Percentiles rank a stretch among this genome's conserved stretches.
Evolutionary conservation across 768 basidiomycete genomes (phyloP).

Genomic region (Termitomyces sp.): DNA sequence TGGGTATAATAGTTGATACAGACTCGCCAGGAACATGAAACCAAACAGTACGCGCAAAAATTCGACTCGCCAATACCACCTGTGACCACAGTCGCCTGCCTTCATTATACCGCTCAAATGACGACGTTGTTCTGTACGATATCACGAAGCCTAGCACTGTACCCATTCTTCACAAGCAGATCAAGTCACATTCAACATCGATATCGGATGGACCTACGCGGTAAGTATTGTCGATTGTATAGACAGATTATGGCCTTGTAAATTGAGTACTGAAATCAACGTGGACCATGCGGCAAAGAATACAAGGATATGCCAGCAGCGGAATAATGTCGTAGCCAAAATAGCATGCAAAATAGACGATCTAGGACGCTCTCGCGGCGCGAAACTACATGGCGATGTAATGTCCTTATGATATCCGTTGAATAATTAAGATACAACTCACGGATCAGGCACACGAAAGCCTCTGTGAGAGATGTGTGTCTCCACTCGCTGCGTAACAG

Average conservation of each 20-base stretch:
- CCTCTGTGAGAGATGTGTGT: slow-evolving; percentile 26
- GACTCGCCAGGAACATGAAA: slow-evolving; percentile 57
- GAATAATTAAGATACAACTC: slow-evolving; percentile 9
- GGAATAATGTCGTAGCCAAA: slow-evolving; percentile 39
- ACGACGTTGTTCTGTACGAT: slow-evolving; percentile 66
- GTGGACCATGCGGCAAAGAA: slow-evolving; percentile 64
- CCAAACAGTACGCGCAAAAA: slow-evolving; percentile 59
- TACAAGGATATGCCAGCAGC: slow-evolving; percentile 65
- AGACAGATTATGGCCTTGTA: slow-evolving; percentile 33
- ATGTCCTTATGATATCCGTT: not conserved
- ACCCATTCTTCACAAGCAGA: slow-evolving; percentile 32
- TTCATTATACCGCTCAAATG: slow-evolving; percentile 75
- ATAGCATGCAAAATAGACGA: slow-evolving; percentile 36
- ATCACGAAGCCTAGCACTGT: slow-evolving; percentile 74
- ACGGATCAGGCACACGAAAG: slow-evolving; percentile 36
- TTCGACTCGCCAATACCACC: slow-evolving; percentile 53
- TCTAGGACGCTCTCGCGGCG: slow-evolving; percentile 30
- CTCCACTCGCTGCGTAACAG: slow-evolving; percentile 19
- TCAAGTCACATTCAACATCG: slow-evolving; percentile 5
- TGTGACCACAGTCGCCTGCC: slow-evolving; percentile 66
- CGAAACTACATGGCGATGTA: slow-evolving; percentile 22
- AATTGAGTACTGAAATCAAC: slow-evolving; percentile 46
- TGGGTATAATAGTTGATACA: not conserved
- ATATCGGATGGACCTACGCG: slow-evolving; percentile 42
- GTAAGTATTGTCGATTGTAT: slow-evolving; percentile 58